Evolutionary conservation across 306 rosid species (phyloP).

Genomic region (Cyamopsis tetragonoloba): DNA sequence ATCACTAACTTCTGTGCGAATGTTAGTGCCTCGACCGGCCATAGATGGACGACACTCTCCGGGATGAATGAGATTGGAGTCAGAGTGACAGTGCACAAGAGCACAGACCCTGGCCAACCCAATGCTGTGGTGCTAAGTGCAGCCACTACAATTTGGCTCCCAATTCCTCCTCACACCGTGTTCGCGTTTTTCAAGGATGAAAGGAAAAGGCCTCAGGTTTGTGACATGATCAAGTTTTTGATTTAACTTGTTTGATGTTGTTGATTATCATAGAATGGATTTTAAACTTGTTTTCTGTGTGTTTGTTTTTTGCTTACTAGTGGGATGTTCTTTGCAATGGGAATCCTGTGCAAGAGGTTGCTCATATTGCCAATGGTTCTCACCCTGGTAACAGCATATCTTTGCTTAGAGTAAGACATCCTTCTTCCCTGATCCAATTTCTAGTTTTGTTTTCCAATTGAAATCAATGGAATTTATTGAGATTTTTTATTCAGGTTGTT

Average conservation of each 20-base stretch:
- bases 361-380: slow-evolving; percentile 89
- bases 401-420: slow-evolving; percentile 60
- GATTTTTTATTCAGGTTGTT: too few relatives aligned
- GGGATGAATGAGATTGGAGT: slow-evolving; percentile 77
- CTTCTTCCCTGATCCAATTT: not conserved
- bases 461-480: too few relatives aligned
- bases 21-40: slow-evolving; percentile 74
- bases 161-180: slow-evolving; percentile 73
- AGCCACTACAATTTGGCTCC: slow-evolving; percentile 92
- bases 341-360: slow-evolving; percentile 85
- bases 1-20: slow-evolving; percentile 75
- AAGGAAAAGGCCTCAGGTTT: slow-evolving; percentile 83
- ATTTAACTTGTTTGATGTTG: not conserved
- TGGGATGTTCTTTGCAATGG: slow-evolving; percentile 97
- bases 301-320: slow-evolving; percentile 24
- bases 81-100: slow-evolving; percentile 69
- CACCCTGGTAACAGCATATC: slow-evolving; percentile 93
- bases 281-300: not conserved
- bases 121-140: slow-evolving; percentile 88
- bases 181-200: slow-evolving; percentile 92
- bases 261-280: not conserved
- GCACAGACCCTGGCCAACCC: slow-evolving; percentile 82
- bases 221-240: not conserved
- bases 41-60: slow-evolving; percentile 77
- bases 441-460: not conserved